Conservation (phyloP, 2,329 filamentous ascomycete genomes). For the Xylaria arbuscula region DNA sequence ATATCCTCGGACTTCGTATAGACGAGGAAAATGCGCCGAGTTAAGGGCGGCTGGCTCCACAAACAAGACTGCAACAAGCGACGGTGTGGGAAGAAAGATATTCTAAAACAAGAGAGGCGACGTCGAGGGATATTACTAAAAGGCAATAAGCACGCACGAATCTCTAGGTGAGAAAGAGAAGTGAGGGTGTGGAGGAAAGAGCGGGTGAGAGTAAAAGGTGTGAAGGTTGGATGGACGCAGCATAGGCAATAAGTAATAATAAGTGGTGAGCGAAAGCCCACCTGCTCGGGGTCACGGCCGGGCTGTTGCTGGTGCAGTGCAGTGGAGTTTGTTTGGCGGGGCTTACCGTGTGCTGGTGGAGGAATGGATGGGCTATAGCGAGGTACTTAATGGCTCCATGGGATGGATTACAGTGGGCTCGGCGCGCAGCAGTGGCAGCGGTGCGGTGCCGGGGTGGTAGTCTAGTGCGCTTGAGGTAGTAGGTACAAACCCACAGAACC, state of each 20-base stretch:
- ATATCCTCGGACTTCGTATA: not conserved
- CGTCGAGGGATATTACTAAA: conserved; percentile 19
- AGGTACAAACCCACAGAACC: conserved; percentile 27
- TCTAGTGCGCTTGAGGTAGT: conserved; percentile 20
- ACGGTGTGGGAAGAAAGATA: conserved; percentile 17
- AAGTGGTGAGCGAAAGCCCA: conserved; percentile 19
- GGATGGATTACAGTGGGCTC: conserved; percentile 30
- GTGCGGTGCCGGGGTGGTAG: conserved; percentile 27
- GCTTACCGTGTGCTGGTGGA: conserved; percentile 32
- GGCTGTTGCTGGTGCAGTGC: too few relatives aligned
- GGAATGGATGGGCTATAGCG: conserved; percentile 19
- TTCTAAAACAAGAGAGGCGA: not conserved
- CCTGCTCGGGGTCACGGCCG: conserved; percentile 20
- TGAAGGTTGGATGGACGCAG: conserved; percentile 31
- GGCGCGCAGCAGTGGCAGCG: conserved; percentile 27
- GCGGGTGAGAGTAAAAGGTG: conserved; percentile 27
- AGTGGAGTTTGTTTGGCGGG: conserved; percentile 28
- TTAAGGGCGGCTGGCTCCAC: not conserved
- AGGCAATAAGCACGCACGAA: not conserved
- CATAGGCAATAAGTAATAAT: conserved; percentile 35
- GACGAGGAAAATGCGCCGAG: conserved; percentile 1
- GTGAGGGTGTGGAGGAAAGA: conserved; percentile 24
- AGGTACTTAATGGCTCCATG: conserved; percentile 28
- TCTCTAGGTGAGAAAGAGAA: conserved; percentile 20
- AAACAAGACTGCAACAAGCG: conserved; percentile 9